Conservation (phyloP, 805 yeast genomes). For the Vanderwaltozyma polyspora region DNA sequence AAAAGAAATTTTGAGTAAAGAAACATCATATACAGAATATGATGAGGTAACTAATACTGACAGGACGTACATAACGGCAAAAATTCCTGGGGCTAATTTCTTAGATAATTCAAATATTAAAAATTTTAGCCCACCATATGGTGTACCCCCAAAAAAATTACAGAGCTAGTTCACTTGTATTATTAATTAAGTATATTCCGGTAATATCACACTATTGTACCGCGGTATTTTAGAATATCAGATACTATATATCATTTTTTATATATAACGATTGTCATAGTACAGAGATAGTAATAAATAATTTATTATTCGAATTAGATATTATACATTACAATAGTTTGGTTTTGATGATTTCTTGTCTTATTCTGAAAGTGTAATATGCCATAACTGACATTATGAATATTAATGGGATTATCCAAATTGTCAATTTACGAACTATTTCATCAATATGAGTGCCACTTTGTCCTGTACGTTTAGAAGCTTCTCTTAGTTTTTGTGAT, state of each 20-base stretch:
- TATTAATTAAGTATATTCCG: too few relatives aligned
- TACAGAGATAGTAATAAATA: too few relatives aligned
- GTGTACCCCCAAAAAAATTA: not conserved
- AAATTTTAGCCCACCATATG: conserved; percentile 36
- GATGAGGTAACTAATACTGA: conserved; percentile 33
- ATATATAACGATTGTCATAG: too few relatives aligned
- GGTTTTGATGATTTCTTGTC: conserved; percentile 27
- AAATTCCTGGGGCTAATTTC: conserved; percentile 39
- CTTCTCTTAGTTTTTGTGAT: conserved; percentile 22
- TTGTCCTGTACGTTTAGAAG: conserved; percentile 9
- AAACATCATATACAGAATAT: conserved; percentile 22
- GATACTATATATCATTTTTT: too few relatives aligned
- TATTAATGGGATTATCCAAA: conserved; percentile 24
- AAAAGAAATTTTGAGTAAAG: conserved; percentile 24
- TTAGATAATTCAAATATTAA: conserved; percentile 35
- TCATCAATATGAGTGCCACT: conserved; percentile 23
- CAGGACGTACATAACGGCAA: conserved; percentile 34
- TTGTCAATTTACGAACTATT: conserved; percentile 17
- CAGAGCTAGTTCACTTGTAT: too few relatives aligned
- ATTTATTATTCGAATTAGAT: too few relatives aligned
- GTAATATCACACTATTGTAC: too few relatives aligned
- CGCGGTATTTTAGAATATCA: too few relatives aligned
- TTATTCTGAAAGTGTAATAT: conserved; percentile 26
- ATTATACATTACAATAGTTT: conserved; percentile 21
- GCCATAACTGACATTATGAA: conserved; percentile 24